A percentile compares a stretch with the other conserved stretches of the same genome.
phyloP scores from a whole-genome alignment of 176 grass and related monocot species.

The Microstegium vimineum region DNA sequence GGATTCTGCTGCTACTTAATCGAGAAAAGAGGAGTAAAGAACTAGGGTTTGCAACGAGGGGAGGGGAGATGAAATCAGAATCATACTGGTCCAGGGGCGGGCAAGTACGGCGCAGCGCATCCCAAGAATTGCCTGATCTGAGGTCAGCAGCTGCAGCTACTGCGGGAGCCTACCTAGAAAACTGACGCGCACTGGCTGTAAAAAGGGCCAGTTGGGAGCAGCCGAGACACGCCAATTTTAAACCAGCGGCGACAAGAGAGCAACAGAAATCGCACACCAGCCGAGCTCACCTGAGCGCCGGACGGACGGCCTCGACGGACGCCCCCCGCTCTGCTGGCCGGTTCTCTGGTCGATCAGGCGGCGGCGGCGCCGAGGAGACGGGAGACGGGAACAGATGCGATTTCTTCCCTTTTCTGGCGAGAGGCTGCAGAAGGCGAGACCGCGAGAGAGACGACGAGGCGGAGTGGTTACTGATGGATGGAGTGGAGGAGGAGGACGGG shows the following conservation, averaged over 20 bases:
- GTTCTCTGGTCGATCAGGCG: background rate
- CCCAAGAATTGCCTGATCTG: slow-evolving; percentile 31
- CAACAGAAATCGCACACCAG: background rate
- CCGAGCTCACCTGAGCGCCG: background rate
- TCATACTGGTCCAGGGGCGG: slow-evolving; percentile 6
- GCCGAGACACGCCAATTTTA: background rate
- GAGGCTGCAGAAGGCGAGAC: background rate
- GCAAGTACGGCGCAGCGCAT: slow-evolving; percentile 17
- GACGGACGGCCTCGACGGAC: background rate
- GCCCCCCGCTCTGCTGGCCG: too few species aligned
- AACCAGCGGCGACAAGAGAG: background rate
- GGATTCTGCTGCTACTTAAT: background rate
- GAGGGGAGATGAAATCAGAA: background rate
- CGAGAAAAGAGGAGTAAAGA: background rate
- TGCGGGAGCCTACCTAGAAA: background rate
- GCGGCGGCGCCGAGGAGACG: background rate
- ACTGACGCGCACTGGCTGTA: background rate
- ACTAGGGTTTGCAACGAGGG: slow-evolving; percentile 40
- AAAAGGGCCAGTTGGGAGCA: too few species aligned
- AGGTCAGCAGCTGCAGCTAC: slow-evolving; percentile 10
- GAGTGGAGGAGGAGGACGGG: background rate
- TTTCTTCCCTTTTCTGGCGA: background rate
- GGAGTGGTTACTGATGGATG: background rate
- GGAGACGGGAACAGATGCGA: background rate
- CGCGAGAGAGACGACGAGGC: background rate